Conservation (phyloP, 768 basidiomycete species). For the Butyriboletus loyo region DNA sequence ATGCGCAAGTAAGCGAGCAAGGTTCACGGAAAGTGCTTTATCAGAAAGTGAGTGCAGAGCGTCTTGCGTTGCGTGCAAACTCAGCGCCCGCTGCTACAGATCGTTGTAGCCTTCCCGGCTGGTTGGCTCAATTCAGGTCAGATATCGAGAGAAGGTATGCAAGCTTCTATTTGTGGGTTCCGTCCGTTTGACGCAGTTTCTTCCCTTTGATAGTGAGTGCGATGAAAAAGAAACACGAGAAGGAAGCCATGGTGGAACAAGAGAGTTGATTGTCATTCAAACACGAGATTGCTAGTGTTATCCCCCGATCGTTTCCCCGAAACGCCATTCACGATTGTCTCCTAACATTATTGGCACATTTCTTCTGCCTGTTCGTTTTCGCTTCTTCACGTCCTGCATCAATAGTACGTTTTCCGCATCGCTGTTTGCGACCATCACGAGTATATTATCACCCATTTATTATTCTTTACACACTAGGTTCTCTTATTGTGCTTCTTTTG, state of each 20-base stretch:
- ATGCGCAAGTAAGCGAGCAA: constrained; percentile 76
- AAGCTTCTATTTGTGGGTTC: not conserved
- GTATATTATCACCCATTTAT: constrained; percentile 18
- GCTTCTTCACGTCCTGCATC: not conserved
- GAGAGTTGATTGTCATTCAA: constrained; percentile 32
- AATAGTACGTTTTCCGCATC: not conserved
- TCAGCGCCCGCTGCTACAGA: constrained; percentile 36
- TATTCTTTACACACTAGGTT: constrained; percentile 15
- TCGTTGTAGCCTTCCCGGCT: constrained; percentile 75
- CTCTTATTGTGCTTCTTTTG: constrained; percentile 5
- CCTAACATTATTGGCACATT: constrained; percentile 21
- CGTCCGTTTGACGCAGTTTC: not conserved
- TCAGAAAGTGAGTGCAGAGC: constrained; percentile 52
- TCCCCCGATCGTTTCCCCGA: not conserved
- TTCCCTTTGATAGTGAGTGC: constrained; percentile 56
- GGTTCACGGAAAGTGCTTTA: constrained; percentile 77
- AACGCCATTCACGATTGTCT: not conserved
- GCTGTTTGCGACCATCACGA: not conserved
- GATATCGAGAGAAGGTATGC: constrained; percentile 81
- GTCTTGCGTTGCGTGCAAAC: not conserved
- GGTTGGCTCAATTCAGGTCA: constrained; percentile 87
- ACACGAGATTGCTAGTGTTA: not conserved
- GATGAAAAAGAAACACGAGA: constrained; percentile 80
- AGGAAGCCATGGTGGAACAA: constrained; percentile 67
- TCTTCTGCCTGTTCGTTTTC: not conserved